These are phyloP conservation scores for Sclerotinia spermophila DNA, from an alignment of 2,329 filamentous ascomycete genomes.

Conservation along the genomic window DNA sequence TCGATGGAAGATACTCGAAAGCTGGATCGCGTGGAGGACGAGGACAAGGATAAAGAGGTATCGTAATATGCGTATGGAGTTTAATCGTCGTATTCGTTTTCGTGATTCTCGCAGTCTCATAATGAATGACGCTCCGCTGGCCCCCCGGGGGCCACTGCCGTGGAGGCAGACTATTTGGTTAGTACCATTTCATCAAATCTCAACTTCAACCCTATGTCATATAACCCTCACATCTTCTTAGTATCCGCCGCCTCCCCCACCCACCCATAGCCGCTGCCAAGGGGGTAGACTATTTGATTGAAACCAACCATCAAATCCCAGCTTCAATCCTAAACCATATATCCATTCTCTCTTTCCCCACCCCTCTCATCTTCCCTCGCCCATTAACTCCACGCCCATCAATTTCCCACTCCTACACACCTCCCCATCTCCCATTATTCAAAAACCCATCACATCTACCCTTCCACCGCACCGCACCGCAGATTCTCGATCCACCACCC, in stretches of 20 bases:
- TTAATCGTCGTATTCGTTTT: not conserved
- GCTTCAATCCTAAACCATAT: not conserved
- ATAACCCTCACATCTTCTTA: no score
- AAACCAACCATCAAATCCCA: not conserved
- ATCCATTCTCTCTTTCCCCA: not conserved
- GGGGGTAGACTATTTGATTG: no score
- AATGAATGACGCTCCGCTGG: not conserved
- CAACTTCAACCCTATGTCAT: not conserved
- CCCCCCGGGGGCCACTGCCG: not conserved
- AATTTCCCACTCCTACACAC: no score
- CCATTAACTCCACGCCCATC: no score
- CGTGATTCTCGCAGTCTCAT: not conserved
- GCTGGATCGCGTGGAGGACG: not conserved
- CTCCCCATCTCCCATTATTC: no score
- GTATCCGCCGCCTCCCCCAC: no score
- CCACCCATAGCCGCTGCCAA: no score
- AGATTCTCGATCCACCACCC: not conserved
- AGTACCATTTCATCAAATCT: not conserved
- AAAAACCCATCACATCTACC: not conserved
- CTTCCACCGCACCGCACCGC: not conserved
- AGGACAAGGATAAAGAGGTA: conserved; percentile 23
- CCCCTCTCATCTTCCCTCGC: not conserved
- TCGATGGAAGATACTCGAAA: fast-evolving
- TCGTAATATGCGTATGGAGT: not conserved
- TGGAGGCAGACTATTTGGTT: not conserved